Percentiles rank a stretch among this genome's conserved stretches.
These are phyloP conservation scores for Canavalia gladiata DNA, from an alignment of 306 rosid genomes.

Conservation along the genomic window DNA sequence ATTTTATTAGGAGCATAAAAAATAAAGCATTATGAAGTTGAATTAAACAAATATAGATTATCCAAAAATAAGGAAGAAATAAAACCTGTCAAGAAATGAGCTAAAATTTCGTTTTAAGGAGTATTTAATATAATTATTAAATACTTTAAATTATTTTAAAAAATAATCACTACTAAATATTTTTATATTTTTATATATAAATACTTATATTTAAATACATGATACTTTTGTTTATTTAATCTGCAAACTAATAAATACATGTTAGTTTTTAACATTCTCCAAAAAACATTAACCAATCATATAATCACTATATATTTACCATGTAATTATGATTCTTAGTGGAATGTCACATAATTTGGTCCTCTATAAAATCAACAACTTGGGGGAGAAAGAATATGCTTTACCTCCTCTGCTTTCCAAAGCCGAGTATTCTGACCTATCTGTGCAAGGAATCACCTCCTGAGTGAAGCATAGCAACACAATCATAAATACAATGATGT, in stretches of 20 bases:
- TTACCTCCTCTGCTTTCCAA: slow-evolving; percentile 30
- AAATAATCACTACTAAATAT: too few species aligned
- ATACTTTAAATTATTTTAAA: too few species aligned
- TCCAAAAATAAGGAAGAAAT: too few species aligned
- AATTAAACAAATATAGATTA: too few species aligned
- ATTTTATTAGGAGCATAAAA: too few species aligned
- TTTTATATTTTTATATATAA: too few species aligned
- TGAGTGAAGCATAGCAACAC: not conserved
- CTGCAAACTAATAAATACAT: not conserved
- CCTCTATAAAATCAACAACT: slow-evolving; percentile 16
- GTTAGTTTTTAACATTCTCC: not conserved
- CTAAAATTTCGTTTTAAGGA: too few species aligned
- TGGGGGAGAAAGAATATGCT: slow-evolving; percentile 33
- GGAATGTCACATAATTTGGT: not conserved
- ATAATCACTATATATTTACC: not conserved
- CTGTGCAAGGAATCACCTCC: slow-evolving; percentile 29
- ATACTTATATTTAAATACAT: too few species aligned
- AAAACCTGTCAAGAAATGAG: too few species aligned
- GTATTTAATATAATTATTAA: too few species aligned
- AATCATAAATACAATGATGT: too few species aligned
- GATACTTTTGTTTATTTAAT: too few species aligned
- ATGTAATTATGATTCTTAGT: not conserved
- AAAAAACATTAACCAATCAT: not conserved
- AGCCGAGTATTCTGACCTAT: slow-evolving; percentile 8
- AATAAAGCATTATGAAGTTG: not conserved